Percentiles rank a stretch among this genome's conserved stretches.
Conservation (phyloP, 2,329 filamentous ascomycete genomes). For the Colletotrichum lini region DNA sequence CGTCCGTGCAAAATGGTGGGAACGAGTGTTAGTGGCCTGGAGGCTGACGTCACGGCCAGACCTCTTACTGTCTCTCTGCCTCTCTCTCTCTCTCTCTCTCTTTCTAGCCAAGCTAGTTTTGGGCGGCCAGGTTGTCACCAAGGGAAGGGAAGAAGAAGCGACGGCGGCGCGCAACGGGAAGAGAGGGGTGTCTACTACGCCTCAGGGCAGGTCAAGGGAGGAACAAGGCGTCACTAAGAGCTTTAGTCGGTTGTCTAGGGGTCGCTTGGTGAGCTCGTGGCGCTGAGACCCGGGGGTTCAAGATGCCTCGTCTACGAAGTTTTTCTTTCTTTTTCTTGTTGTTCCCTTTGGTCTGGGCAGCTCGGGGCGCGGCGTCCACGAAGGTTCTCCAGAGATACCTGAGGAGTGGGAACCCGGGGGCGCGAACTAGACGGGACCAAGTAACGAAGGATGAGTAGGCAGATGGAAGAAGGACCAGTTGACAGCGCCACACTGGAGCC, state of each 20-base stretch:
- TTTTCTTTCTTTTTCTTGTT: conserved; percentile 13
- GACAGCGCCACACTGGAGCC: conserved; percentile 37
- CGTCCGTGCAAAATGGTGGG: conserved; percentile 39
- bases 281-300: conserved; percentile 33
- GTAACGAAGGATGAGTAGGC: conserved; percentile 2
- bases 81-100: too few species aligned
- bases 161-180: conserved; percentile 11
- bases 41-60: conserved; percentile 32
- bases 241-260: conserved; percentile 31
- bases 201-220: conserved; percentile 36
- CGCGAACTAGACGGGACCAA: conserved; percentile 5
- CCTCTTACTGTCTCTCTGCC: conserved; percentile 10
- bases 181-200: neutral
- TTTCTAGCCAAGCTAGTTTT: neutral
- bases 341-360: neutral
- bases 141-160: conserved; percentile 11
- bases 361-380: conserved; percentile 34
- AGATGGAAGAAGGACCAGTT: conserved; percentile 5
- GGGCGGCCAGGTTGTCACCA: neutral
- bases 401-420: neutral
- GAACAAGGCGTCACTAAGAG: conserved; percentile 35
- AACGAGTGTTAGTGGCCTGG: conserved; percentile 31
- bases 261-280: conserved; percentile 31
- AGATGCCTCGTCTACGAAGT: conserved; percentile 13
- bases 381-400: conserved; percentile 29